Base-by-base conservation (phyloP, 345 rosid species). In the Salix dunnii region DNA sequence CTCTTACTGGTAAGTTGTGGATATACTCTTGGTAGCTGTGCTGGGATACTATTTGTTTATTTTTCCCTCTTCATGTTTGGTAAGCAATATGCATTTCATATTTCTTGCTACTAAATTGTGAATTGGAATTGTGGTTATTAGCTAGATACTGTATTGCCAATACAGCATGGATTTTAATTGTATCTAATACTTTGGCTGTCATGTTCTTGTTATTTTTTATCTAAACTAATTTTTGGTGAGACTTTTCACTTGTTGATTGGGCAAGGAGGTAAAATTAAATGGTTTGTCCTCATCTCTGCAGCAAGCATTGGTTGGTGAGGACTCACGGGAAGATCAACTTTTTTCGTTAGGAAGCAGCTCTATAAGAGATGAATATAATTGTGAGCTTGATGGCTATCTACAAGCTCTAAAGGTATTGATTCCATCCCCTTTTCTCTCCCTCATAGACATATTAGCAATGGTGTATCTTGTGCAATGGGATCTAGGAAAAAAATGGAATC, bases 271-370 rank as follows among this genome's bases (percentile, higher is more conserved):
- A 3, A 71, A 48, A 6, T 53, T 25, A 28, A 64, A 20, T 21
- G 11, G 17, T 72, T 7, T 66, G 23, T 42, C 49, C 53, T 36
- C 58, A 20, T 68, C 43, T 74, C 40, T 81, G 84, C 85, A 96
- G 99, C 95, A 90, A 91, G 92, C 98, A 65, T 88, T 96, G 91
- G 99, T 96, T 70, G 99, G 99, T 65, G 97, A 96, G 83, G 91
- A 79, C 78, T 80, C 88, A 28, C 97, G 88, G 20, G 98, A 96
- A 80, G 98, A 92, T 81, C 97, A 93, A 84, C 88, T 96, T 62
- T 96, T 96, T 88, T 88, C 92, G 25, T 82, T 88, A 5, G 94
- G 73, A 81, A 83, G 83, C 78, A 82, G 83, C 62, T 78, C 79
- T 17, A 35, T 70, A 71, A 87, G 84, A 87, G 91, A 96, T 81